Evolutionary conservation across 441 rosid genomes (phyloP), one percentile per base, ranked within the genome.

Genomic region (Isatis lusitanica): DNA sequence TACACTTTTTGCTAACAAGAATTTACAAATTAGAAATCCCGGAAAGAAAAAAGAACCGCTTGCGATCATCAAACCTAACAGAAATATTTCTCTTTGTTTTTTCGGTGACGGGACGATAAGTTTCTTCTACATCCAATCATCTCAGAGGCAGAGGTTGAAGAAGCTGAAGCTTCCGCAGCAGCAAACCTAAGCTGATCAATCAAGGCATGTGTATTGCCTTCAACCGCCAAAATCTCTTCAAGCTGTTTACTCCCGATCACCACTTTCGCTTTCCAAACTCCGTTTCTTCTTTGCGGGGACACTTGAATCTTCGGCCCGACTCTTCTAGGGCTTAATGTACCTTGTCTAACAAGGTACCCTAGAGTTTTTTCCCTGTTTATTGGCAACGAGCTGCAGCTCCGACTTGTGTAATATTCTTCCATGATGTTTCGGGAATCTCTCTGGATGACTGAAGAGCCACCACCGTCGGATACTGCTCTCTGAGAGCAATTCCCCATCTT

Each of bases 401-500:
- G 51, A 43, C 67, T 68, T 71, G 13, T 58, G 47, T 38, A 82
- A 69, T 39, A 87, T 44, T 48, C 53, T 62, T 80, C 83, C 35
- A 82, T 43, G 31, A 77, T 35, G 5, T 50, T 73, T 17, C 82
- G 82, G 0, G 81, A 77, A 44, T 76, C 82, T 3, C 83, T 83
- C 31, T 72, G 40, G 53, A 57, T 51, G 46, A 79, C 73, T 21
- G 56, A 64, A 50, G 51, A 61, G 47, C 40, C 59, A 64, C 38
- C 51, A 42, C 52, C 56, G 16, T 76, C 80, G 8, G 76, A 33
- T 16, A 74, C 26, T 52, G 74, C 81, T 68, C 87, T 84, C 48
- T 83, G 86, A 21, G 92, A 84, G 71, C 96, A 90, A 76, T 88
- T 90, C 46, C 96, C 93, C 92, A 90, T 88, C 13, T 47, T 58